These are phyloP conservation scores for Hypoxylon sp. DNA, from an alignment of 2,329 filamentous ascomycete species.

Conservation along the genomic window DNA sequence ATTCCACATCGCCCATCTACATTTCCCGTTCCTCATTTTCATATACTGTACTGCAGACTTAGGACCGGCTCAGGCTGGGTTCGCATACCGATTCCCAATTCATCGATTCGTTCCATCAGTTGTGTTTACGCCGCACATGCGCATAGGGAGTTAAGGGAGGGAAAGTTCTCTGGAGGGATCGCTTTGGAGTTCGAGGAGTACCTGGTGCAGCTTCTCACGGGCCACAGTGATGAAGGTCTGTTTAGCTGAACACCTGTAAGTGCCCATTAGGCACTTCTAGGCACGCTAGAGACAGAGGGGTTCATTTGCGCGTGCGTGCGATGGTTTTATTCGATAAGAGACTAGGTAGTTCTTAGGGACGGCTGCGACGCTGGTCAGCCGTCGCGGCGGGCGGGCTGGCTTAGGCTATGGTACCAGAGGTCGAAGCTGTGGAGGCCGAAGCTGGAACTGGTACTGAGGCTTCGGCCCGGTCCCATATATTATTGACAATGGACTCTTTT, in stretches of 20 bases:
- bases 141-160: constrained; percentile 10
- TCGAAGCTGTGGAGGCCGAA: neutral
- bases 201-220: neutral
- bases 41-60: constrained; percentile 29
- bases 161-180: constrained; percentile 2
- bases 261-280: too few species aligned
- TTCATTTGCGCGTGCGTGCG: neutral
- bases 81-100: constrained; percentile 7
- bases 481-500: constrained; percentile 19
- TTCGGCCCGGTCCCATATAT: constrained; percentile 23
- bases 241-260: too few species aligned
- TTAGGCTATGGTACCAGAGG: neutral
- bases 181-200: constrained; percentile 27
- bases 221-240: too few species aligned
- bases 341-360: neutral
- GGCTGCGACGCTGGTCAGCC: neutral
- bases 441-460: neutral
- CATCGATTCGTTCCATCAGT: constrained; percentile 1
- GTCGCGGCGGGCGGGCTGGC: neutral
- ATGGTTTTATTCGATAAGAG: neutral
- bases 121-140: constrained; percentile 6
- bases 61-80: constrained; percentile 32
- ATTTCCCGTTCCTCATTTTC: neutral
- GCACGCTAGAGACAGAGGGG: neutral
- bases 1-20: neutral